These are phyloP conservation scores for Hymenoscyphus occultus DNA, from an alignment of 2,329 filamentous ascomycete species.

Conservation along the genomic window DNA sequence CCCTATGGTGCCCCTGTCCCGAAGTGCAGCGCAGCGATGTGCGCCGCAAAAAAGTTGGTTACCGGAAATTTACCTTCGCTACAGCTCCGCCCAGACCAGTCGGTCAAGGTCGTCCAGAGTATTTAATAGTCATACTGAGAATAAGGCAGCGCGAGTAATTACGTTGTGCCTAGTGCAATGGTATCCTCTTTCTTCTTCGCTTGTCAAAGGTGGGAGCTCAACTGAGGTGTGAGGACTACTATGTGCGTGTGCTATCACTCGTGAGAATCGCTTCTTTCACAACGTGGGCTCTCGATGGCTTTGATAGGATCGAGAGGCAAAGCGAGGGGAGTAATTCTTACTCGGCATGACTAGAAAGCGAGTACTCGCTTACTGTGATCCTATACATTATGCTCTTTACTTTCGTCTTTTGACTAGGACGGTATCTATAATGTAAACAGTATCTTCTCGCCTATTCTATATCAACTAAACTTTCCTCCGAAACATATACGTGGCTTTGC, in stretches of 20 bases:
- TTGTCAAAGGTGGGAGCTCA: neutral
- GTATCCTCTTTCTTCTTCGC: too few species aligned
- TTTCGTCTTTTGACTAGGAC: neutral
- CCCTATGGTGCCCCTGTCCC: neutral
- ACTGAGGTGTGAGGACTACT: neutral
- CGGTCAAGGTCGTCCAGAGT: too few species aligned
- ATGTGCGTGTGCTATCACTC: neutral
- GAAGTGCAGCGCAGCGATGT: neutral
- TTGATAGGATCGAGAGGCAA: neutral
- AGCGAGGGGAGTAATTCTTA: neutral
- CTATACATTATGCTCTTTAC: neutral
- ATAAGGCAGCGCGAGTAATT: too few species aligned
- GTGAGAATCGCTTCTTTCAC: neutral
- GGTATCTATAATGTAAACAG: neutral
- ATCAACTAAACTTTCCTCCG: neutral
- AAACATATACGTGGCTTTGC: neutral
- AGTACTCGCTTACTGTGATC: neutral
- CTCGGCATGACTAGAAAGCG: neutral
- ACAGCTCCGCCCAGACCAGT: too few species aligned
- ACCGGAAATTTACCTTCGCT: neutral
- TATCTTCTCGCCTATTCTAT: neutral
- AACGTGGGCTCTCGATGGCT: neutral
- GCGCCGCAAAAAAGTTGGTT: neutral
- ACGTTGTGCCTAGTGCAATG: too few species aligned
- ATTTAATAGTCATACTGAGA: too few species aligned